phyloP scores from a whole-genome alignment of 169 alveolate genomes.

The Plasmodium knowlesi region DNA sequence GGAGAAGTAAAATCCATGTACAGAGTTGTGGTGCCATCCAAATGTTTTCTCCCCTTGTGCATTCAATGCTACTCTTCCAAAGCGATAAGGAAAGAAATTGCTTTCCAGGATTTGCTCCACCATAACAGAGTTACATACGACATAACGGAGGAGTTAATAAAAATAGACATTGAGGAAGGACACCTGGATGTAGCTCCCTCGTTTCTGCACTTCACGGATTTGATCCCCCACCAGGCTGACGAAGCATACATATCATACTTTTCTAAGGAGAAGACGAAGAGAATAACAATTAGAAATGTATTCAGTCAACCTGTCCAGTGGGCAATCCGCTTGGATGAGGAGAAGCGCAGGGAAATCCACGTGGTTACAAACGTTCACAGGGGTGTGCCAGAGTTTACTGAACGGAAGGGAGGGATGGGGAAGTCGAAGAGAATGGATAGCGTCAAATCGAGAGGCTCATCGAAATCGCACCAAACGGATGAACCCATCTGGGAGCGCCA shows the following conservation, averaged over 20 bases:
- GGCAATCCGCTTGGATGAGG: neutral
- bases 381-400: neutral
- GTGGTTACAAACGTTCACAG: neutral
- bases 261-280: slow-evolving; percentile 15
- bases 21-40: slow-evolving; percentile 42
- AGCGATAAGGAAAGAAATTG: slow-evolving; percentile 1
- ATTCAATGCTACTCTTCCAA: slow-evolving; percentile 29
- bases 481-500: neutral
- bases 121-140: neutral
- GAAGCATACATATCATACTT: slow-evolving; percentile 22
- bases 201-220: slow-evolving; percentile 1
- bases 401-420: neutral
- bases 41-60: slow-evolving; percentile 18
- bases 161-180: slow-evolving; percentile 10
- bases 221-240: slow-evolving; percentile 8
- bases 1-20: neutral
- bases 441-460: neutral
- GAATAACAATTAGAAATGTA: slow-evolving; percentile 27
- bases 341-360: slow-evolving; percentile 2
- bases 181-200: slow-evolving; percentile 14
- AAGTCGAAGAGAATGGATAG: neutral
- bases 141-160: neutral
- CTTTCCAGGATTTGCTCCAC: neutral
- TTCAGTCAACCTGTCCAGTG: neutral
- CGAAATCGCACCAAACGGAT: neutral